Base-by-base conservation (phyloP, 2,329 filamentous ascomycete genomes). In the Fusarium aywerte region DNA sequence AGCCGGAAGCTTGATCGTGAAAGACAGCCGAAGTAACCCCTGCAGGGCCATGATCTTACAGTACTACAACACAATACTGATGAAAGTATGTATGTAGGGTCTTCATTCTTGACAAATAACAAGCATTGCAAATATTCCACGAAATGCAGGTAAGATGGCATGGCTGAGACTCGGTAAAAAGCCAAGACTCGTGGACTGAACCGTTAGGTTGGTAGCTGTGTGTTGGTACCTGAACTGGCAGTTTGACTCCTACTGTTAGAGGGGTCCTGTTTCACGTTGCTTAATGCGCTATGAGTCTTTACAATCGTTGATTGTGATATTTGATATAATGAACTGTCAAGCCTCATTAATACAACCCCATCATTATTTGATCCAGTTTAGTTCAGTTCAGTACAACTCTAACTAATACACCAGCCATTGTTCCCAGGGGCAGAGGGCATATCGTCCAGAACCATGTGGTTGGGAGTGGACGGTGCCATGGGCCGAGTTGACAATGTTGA, bases 1-100 rank as follows among this genome's bases (percentile, higher is more conserved):
- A 63, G 58, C 47, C 48, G 49, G 53, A 60, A 65, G 58, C 58
- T 67, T 67, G 45, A 63, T 48, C 32, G 23, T 51, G 44, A 44
- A 52, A 38, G 40, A 54, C 63, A 58, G 49, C 49, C 49, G 45
- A 31, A 65, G 38, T 15, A 10, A 38, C 45, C 45, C 45, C 45
- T 49, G 45, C 21, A 49, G 36, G 36, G 31, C 45, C 45, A 49
- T 27, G 20, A n/a, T 48, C 21, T 20, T 48, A n/a, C 31, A 35
- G 16, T 23, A 32, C 20, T 33, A 27, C 27, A 27, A 10, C 11
- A 27, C 27, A 27, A 10, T 27, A 27, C 27, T 27, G 27, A 27
- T 27, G 27, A 10, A 10, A 27, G 11, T 27, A 27, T 27, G 27
- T 27, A 12, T 40, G 29, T 25, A 62, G 39, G n/a, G 44, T 45